Conservation (phyloP, 352 stramenopile species). For the Phytophthora ramorum region DNA sequence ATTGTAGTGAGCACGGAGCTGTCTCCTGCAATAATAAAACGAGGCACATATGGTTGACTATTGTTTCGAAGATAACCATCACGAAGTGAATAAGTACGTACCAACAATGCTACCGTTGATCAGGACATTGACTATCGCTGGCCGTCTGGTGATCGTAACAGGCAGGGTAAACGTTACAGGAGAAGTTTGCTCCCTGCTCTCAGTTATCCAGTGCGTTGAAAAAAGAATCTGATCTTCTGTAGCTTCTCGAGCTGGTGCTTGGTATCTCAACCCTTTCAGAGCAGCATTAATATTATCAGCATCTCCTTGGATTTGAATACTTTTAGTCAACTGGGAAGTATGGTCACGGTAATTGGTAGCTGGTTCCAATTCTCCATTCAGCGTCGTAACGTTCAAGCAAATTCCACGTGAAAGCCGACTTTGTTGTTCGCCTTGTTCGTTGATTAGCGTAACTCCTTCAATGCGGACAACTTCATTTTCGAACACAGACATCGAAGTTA, state of each 20-base stretch:
- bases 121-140: slow-evolving; percentile 13
- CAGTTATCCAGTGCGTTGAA: slow-evolving; percentile 13
- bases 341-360: neutral
- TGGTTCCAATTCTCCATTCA: slow-evolving; percentile 10
- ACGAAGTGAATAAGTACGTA: slow-evolving; percentile 9
- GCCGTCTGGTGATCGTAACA: slow-evolving; percentile 21
- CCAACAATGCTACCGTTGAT: slow-evolving; percentile 14
- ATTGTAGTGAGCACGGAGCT: slow-evolving; percentile 16
- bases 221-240: slow-evolving; percentile 20
- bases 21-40: slow-evolving; percentile 12
- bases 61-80: neutral
- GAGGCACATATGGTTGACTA: neutral
- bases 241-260: slow-evolving; percentile 1
- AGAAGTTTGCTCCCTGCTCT: neutral
- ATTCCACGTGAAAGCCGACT: slow-evolving; percentile 8
- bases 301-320: slow-evolving; percentile 21
- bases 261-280: slow-evolving; percentile 22
- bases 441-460: neutral
- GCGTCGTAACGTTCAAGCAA: slow-evolving; percentile 15
- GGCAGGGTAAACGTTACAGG: slow-evolving; percentile 6
- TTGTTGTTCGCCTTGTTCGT: neutral
- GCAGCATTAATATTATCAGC: slow-evolving; percentile 32
- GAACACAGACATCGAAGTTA: slow-evolving; percentile 15
- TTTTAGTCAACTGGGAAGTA: neutral
- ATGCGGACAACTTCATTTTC: slow-evolving; percentile 11